phyloP scores from a whole-genome alignment of 2,329 filamentous ascomycete genomes.

The Biscogniauxia marginata region DNA sequence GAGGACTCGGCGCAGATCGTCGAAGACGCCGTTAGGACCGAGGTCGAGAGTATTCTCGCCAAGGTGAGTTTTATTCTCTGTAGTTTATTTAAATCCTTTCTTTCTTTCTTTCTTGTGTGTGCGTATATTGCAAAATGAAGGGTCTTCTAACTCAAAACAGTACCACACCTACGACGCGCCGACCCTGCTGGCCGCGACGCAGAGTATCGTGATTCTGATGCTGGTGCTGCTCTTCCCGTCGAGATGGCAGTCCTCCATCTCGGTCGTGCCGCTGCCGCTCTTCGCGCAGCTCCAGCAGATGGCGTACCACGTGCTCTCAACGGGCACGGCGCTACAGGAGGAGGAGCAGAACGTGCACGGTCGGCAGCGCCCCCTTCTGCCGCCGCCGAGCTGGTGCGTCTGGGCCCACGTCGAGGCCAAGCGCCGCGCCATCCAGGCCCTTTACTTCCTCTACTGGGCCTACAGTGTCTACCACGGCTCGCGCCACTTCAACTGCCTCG shows the following conservation, averaged over 20 bases:
- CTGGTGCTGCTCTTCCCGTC: constrained; percentile 39
- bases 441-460: constrained; percentile 39
- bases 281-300: constrained; percentile 33
- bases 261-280: constrained; percentile 24
- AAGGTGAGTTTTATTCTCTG: too few species aligned
- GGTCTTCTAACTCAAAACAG: constrained; percentile 20
- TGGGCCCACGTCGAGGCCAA: constrained; percentile 55
- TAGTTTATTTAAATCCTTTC: constrained; percentile 1
- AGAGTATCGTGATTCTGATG: constrained; percentile 37
- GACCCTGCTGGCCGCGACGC: constrained; percentile 34
- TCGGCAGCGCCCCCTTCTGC: too few species aligned
- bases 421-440: constrained; percentile 40
- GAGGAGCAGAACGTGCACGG: constrained; percentile 31
- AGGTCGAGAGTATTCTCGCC: constrained; percentile 32
- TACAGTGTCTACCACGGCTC: constrained; percentile 36
- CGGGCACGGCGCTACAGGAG: constrained; percentile 36
- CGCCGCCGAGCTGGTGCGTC: constrained; percentile 33
- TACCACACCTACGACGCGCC: constrained; percentile 33
- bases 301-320: constrained; percentile 30
- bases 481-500: constrained; percentile 35
- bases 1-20: constrained; percentile 30
- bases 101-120: too few species aligned
- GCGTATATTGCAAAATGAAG: too few species aligned
- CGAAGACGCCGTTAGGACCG: constrained; percentile 31
- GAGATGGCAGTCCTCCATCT: constrained; percentile 18